A percentile compares a stretch with the other conserved stretches of the same genome.
Evolutionary conservation across 1,284 basidiomycete species (phyloP).

Genomic region (Vanrija humicola): DNA sequence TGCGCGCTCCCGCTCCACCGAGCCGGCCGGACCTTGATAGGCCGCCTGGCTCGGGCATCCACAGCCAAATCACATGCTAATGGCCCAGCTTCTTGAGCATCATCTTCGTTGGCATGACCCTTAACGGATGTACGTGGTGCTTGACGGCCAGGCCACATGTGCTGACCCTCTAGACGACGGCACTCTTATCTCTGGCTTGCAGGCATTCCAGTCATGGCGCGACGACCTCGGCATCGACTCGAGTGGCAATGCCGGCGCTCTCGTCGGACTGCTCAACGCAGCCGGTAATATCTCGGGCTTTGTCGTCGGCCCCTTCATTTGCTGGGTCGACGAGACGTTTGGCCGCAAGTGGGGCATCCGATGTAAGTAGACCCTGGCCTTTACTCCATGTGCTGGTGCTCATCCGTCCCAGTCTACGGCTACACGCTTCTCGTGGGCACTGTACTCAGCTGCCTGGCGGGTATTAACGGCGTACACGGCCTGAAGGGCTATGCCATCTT

Average conservation of each 20-base stretch:
- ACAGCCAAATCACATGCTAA: too few relatives aligned
- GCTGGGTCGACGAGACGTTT: slow-evolving; percentile 44
- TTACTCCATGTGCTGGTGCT: background rate
- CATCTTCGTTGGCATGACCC: slow-evolving; percentile 49
- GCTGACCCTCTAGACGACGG: slow-evolving; percentile 42
- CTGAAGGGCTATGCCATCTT: slow-evolving; percentile 49
- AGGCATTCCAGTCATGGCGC: slow-evolving; percentile 47
- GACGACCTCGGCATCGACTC: slow-evolving; percentile 34
- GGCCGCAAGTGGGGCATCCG: slow-evolving; percentile 49
- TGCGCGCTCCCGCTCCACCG: background rate
- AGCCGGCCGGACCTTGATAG: background rate
- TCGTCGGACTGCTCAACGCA: slow-evolving; percentile 48
- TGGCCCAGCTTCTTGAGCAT: slow-evolving; percentile 44
- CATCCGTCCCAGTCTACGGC: slow-evolving; percentile 44
- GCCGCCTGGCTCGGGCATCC: background rate
- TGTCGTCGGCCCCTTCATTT: slow-evolving; percentile 47
- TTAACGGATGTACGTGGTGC: slow-evolving; percentile 46
- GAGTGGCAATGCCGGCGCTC: slow-evolving; percentile 26
- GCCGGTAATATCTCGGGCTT: slow-evolving; percentile 43
- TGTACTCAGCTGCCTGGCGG: slow-evolving; percentile 45
- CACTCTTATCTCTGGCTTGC: slow-evolving; percentile 46
- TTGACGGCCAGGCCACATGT: too few relatives aligned
- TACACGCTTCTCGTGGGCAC: slow-evolving; percentile 44
- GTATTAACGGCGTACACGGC: slow-evolving; percentile 37
- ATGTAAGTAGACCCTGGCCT: slow-evolving; percentile 29